Percentiles rank a stretch among this genome's conserved stretches.
These are phyloP conservation scores for Debaryomyces hansenii DNA, from an alignment of 805 yeast species.

Conservation along the genomic window DNA sequence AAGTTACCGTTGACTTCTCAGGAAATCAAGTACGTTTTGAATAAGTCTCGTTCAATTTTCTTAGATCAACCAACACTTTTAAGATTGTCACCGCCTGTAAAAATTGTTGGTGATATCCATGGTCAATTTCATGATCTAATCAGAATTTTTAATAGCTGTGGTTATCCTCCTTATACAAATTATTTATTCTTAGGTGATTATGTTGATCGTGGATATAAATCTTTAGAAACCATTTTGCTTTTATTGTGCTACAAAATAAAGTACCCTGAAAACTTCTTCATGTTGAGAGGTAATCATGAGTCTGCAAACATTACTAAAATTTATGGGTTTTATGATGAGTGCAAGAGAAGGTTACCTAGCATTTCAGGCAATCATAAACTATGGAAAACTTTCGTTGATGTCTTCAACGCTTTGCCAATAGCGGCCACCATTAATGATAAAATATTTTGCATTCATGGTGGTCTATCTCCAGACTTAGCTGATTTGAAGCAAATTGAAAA, in stretches of 20 bases:
- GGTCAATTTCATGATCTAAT: conserved; percentile 60
- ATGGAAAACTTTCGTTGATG: conserved; percentile 57
- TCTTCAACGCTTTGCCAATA: conserved; percentile 57
- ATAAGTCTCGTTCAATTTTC: conserved; percentile 59
- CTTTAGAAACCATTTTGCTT: conserved; percentile 54
- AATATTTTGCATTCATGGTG: conserved; percentile 66
- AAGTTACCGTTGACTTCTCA: conserved; percentile 50
- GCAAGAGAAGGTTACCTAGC: conserved; percentile 50
- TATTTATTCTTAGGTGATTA: conserved; percentile 60
- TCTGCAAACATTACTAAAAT: conserved; percentile 58
- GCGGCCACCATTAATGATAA: conserved; percentile 63
- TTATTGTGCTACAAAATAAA: conserved; percentile 55
- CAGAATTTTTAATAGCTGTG: conserved; percentile 57
- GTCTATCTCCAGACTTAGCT: conserved; percentile 69
- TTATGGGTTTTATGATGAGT: conserved; percentile 62
- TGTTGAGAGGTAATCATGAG: conserved; percentile 62
- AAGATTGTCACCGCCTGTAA: conserved; percentile 73
- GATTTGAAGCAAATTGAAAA: conserved; percentile 67
- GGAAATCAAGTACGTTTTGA: conserved; percentile 59
- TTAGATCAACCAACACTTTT: conserved; percentile 64
- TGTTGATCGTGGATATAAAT: conserved; percentile 60
- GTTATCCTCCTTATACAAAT: conserved; percentile 58
- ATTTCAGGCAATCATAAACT: conserved; percentile 32
- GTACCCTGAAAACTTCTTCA: conserved; percentile 60
- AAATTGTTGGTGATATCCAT: conserved; percentile 82